These are phyloP conservation scores for Aspergillus hiratsukae DNA, from an alignment of 2,329 filamentous ascomycete genomes.

Conservation along the genomic window DNA sequence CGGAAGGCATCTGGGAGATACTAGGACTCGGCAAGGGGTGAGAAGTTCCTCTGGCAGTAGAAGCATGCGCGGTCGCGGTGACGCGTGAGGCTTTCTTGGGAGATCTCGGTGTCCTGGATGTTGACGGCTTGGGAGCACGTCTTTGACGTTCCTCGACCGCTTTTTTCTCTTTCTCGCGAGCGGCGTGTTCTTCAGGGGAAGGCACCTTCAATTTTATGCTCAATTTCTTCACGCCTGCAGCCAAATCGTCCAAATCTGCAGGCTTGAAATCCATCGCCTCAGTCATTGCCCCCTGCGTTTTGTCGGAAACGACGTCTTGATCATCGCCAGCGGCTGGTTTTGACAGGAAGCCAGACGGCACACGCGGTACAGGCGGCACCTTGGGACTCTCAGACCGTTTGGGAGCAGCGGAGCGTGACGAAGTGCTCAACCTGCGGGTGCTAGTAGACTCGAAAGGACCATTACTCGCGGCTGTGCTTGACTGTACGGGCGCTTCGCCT, in stretches of 20 bases:
- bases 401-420: slow-evolving; percentile 37
- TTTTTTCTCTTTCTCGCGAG: slow-evolving; percentile 48
- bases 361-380: slow-evolving; percentile 39
- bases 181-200: slow-evolving; percentile 54
- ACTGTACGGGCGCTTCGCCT: slow-evolving; percentile 9
- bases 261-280: slow-evolving; percentile 4
- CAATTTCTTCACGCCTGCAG: slow-evolving; percentile 50
- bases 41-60: slow-evolving; percentile 5
- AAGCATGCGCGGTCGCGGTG: slow-evolving; percentile 5
- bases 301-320: background rate
- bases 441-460: slow-evolving; percentile 39
- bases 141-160: slow-evolving; percentile 39
- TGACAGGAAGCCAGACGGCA: slow-evolving; percentile 34
- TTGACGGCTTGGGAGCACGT: slow-evolving; percentile 13
- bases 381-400: slow-evolving; percentile 34
- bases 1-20: slow-evolving; percentile 1
- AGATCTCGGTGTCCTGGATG: slow-evolving; percentile 18
- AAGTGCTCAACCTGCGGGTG: slow-evolving; percentile 57
- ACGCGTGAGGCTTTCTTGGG: slow-evolving; percentile 29
- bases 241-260: slow-evolving; percentile 47
- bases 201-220: slow-evolving; percentile 57
- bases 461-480: slow-evolving; percentile 14
- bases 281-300: slow-evolving; percentile 3
- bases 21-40: slow-evolving; percentile 8
- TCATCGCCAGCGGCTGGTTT: slow-evolving; percentile 14